Base-by-base conservation (phyloP, 345 rosid species). In the Ricinus communis region DNA sequence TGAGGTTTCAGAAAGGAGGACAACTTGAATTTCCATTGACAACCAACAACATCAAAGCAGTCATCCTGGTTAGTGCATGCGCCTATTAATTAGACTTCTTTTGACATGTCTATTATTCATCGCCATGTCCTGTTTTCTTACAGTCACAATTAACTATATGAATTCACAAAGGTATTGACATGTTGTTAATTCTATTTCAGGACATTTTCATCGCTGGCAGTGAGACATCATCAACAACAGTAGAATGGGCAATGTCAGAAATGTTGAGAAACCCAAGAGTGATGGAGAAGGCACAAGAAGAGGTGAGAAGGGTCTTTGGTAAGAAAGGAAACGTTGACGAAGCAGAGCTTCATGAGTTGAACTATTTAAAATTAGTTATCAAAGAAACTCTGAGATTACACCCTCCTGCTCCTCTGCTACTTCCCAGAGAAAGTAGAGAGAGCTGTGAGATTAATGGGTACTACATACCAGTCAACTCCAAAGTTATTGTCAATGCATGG, bases 341-440 rank as follows among this genome's bases (percentile, higher is more conserved):
- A 43, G 4, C 57, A 21, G 21, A 65, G 0, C 24, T 71, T 52
- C 36, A 41, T 5, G 52, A 62, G 38, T 11, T 55, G 28, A 28
- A 43, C 15, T 64, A 64, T 30, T 52, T 67, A 77, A n/a, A n/a
- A n/a, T n/a, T n/a, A n/a, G n/a, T n/a, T n/a, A n/a, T n/a, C n/a
- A n/a, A n/a, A n/a, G n/a, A n/a, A n/a, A n/a, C n/a, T n/a, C n/a
- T n/a, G n/a, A n/a, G n/a, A n/a, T n/a, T n/a, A n/a, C n/a, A n/a
- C 21, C 85, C 83, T 27, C 58, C 79, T 22, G 51, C 16, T 55
- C 80, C 84, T 36, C 41, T n/a, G n/a, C n/a, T 81, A 45, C 51
- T 77, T 19, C 85, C 84, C 64, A 71, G 87, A 68, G 85, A 79
- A 73, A 24, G 59, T 19, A 40, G 33, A 38, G 72, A 74, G 62